Evolutionary conservation across 2,329 filamentous ascomycete species (phyloP).

Genomic region (Sporothrix schenckii): DNA sequence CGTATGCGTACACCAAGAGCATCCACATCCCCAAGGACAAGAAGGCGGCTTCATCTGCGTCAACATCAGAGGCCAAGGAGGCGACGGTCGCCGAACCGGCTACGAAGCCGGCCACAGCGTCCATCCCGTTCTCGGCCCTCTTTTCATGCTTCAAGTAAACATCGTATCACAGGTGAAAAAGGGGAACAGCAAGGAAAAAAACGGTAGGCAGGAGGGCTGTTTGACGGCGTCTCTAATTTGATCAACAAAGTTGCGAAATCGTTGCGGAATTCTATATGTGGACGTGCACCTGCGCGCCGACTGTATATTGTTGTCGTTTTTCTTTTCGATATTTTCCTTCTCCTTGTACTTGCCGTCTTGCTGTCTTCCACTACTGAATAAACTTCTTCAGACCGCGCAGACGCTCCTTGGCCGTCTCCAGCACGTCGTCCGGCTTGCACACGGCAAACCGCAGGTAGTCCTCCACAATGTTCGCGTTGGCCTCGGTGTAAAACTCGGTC

Average conservation of each 20-base stretch:
- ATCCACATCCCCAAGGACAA: constrained; percentile 41
- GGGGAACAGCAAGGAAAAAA: neutral
- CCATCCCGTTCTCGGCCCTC: constrained; percentile 18
- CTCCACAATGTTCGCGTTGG: constrained; percentile 81
- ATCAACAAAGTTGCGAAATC: neutral
- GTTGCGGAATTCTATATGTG: neutral
- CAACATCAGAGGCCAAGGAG: neutral
- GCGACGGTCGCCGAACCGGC: neutral
- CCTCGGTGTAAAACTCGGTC: constrained; percentile 92
- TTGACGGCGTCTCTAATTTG: constrained; percentile 6
- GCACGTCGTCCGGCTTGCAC: constrained; percentile 87
- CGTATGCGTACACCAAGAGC: constrained; percentile 43
- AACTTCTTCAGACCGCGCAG: constrained; percentile 74
- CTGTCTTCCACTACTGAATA: constrained; percentile 47
- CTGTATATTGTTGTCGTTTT: neutral
- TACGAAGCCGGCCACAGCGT: neutral
- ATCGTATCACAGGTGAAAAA: neutral
- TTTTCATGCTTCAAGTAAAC: constrained; percentile 26
- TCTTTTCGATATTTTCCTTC: neutral
- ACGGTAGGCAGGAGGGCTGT: neutral
- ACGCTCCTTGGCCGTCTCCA: constrained; percentile 77
- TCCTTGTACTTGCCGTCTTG: neutral
- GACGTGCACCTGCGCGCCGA: neutral
- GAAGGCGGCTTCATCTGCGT: constrained; percentile 1
- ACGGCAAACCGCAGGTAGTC: constrained; percentile 95